Conservation (phyloP, 352 stramenopile genomes). For the Phytophthora quininea region DNA sequence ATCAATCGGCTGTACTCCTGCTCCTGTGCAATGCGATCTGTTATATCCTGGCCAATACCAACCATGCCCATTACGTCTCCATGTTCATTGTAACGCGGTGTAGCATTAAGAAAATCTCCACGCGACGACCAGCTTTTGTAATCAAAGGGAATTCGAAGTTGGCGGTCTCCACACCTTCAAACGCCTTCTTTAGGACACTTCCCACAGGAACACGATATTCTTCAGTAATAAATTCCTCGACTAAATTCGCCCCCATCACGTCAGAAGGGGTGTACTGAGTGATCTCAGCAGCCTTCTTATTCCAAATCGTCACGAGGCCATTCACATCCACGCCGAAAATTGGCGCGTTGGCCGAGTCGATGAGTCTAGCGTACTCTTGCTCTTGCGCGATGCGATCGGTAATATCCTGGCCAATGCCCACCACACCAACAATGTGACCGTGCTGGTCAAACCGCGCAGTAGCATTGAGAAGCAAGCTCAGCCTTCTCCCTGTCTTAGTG, state of each 20-base stretch:
- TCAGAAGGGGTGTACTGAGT: slow-evolving; percentile 61
- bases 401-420: slow-evolving; percentile 69
- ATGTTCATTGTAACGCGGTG: slow-evolving; percentile 71
- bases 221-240: slow-evolving; percentile 62
- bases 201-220: slow-evolving; percentile 55
- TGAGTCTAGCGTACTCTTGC: slow-evolving; percentile 67
- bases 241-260: slow-evolving; percentile 62
- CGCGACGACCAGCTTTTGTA: slow-evolving; percentile 66
- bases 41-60: slow-evolving; percentile 79
- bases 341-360: slow-evolving; percentile 74
- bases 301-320: slow-evolving; percentile 71
- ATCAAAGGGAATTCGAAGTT: slow-evolving; percentile 83
- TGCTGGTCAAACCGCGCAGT: slow-evolving; percentile 56
- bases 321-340: slow-evolving; percentile 76
- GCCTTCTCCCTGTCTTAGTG: slow-evolving; percentile 43
- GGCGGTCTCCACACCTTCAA: slow-evolving; percentile 51
- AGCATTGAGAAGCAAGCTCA: slow-evolving; percentile 60
- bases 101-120: slow-evolving; percentile 87
- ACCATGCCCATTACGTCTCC: slow-evolving; percentile 79
- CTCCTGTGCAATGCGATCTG: slow-evolving; percentile 58
- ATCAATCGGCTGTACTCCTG: slow-evolving; percentile 65
- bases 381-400: slow-evolving; percentile 68
- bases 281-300: slow-evolving; percentile 61
- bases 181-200: slow-evolving; percentile 48
- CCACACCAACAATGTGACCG: slow-evolving; percentile 54